Conservation (phyloP, 1,284 basidiomycete genomes). For the Cystobasidium slooffiae region DNA sequence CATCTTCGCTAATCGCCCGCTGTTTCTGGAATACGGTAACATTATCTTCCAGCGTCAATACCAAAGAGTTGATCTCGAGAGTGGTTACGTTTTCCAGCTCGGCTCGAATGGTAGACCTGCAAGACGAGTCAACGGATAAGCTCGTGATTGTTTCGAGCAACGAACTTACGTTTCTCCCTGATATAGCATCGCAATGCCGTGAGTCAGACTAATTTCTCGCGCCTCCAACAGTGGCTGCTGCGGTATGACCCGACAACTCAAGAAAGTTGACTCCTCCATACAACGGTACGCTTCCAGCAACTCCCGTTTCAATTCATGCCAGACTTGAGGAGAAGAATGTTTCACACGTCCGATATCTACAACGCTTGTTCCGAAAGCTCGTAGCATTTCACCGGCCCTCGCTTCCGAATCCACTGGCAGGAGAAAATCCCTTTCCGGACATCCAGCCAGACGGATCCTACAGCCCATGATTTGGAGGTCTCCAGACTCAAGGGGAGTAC, state of each 20-base stretch:
- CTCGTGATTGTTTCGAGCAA: conserved; percentile 49
- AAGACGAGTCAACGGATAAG: conserved; percentile 34
- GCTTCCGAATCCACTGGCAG: conserved; percentile 66
- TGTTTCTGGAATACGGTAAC: conserved; percentile 76
- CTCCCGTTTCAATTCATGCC: not conserved
- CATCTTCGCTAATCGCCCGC: conserved; percentile 70
- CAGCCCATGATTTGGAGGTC: conserved; percentile 75
- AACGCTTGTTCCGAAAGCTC: not conserved
- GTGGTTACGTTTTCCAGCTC: conserved; percentile 85
- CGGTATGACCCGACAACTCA: conserved; percentile 78
- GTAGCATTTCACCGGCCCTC: not conserved
- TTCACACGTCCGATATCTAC: not conserved
- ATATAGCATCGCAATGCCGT: conserved; percentile 90
- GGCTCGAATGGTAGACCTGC: conserved; percentile 76
- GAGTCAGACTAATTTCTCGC: conserved; percentile 80
- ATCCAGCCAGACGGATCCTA: conserved; percentile 73
- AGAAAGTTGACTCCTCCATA: conserved; percentile 57
- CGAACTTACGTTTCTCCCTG: conserved; percentile 77
- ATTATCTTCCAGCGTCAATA: conserved; percentile 84
- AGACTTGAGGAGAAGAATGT: not conserved
- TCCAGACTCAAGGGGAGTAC: conserved; percentile 70
- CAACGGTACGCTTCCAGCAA: conserved; percentile 30
- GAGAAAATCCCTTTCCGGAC: conserved; percentile 71
- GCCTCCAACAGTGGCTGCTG: conserved; percentile 85
- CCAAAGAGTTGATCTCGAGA: conserved; percentile 80